Base-by-base conservation (phyloP, 345 rosid genomes). In the Salix dunnii region DNA sequence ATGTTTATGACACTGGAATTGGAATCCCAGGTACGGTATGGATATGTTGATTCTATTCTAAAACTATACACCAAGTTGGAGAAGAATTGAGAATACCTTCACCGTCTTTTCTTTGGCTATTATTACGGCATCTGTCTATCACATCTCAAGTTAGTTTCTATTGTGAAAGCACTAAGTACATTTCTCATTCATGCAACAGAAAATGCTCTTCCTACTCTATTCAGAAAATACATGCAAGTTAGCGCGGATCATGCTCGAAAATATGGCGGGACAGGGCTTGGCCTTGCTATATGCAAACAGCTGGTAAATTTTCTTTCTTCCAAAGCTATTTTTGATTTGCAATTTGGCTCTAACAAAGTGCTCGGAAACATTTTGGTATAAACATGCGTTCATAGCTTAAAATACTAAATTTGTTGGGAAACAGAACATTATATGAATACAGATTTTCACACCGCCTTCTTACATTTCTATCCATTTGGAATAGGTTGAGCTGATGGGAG, bases 401-500 rank as follows among this genome's bases (percentile, higher is more conserved):
- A 42, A 46, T 14, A 46, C 51, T 46, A 14, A 46, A 40, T 20
- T 20, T 7, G 60, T 18, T 53, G 69, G 43, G 35, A 30, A 35
- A 36, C 23, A 67, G 21, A 36, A 14, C 70, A 4, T 36, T 2
- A 4, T 21, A 23, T 36, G 48, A 36, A 30, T 28, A 6, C 16
- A 31, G 18, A 71, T 67, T 23, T 46, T n/a, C 28, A 30, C 64
- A 66, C 38, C 25, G 48, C 42, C 31, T 25, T 46, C 68, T 81
- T 53, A 79, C 71, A 7, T 71, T 71, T 81, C 62, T 76, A 42
- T 77, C 70, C 76, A 36, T 79, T 42, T 42, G 66, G 68, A 43
- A 74, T 74, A 95, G 99, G 97, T 93, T 79, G 94, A 96, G 85
- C 85, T 96, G 85, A 96, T 96, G 99, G 98, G 98, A 5, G 99